phyloP scores from a whole-genome alignment of 2,329 filamentous ascomycete species.

The Zalaria sp. region DNA sequence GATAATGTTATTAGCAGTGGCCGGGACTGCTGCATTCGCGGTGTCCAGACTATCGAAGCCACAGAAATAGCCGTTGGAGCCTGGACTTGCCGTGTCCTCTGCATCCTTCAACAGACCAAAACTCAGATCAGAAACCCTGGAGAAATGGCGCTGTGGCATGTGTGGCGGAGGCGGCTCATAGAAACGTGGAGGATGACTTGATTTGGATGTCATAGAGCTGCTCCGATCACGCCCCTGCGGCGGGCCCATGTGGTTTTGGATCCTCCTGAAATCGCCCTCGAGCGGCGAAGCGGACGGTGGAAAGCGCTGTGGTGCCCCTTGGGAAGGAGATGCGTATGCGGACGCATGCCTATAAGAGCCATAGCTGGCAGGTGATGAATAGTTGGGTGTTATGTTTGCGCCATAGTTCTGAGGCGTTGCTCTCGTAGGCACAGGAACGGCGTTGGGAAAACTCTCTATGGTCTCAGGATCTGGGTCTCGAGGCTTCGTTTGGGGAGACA shows the following conservation, averaged over 20 bases:
- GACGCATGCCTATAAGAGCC: neutral
- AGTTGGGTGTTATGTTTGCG: neutral
- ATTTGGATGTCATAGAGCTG: constrained; percentile 4
- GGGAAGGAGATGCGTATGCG: neutral
- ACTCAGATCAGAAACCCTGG: constrained; percentile 13
- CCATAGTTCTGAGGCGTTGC: neutral
- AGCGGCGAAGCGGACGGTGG: constrained; percentile 1
- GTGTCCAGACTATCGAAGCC: constrained; percentile 58
- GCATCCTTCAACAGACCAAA: constrained; percentile 12
- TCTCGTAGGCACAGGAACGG: neutral
- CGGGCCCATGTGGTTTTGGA: neutral
- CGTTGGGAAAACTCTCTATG: neutral
- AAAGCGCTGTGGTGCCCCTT: neutral
- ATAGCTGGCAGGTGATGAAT: neutral
- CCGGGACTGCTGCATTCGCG: constrained; percentile 30
- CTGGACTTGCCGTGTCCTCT: constrained; percentile 19
- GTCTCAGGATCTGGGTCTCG: neutral
- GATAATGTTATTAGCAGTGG: constrained; percentile 43
- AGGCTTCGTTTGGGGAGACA: neutral
- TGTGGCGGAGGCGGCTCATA: constrained; percentile 19
- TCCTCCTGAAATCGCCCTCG: neutral
- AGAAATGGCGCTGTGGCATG: constrained; percentile 20
- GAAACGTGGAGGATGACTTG: constrained; percentile 8
- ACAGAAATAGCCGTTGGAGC: constrained; percentile 56
- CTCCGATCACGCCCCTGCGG: constrained; percentile 1